A percentile compares a stretch with the other conserved stretches of the same genome.
Conservation (phyloP, 768 basidiomycete genomes). For the Pleurotus ostreatus region DNA sequence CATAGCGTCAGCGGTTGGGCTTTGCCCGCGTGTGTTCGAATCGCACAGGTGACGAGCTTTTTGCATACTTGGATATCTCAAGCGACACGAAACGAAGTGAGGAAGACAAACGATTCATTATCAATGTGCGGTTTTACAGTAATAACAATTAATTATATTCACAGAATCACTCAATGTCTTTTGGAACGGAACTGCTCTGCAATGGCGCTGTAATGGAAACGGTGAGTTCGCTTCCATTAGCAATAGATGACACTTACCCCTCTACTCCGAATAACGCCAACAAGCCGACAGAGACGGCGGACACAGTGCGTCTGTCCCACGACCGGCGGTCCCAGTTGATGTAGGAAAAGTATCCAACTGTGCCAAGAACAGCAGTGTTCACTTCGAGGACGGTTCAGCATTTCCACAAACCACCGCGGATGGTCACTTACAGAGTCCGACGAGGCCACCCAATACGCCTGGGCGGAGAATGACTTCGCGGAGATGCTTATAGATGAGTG, state of each 20-base stretch:
- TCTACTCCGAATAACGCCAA: conserved; percentile 62
- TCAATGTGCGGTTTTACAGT: no score
- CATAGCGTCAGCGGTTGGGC: conserved; percentile 15
- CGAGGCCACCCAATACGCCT: conserved; percentile 59
- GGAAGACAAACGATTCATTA: no score
- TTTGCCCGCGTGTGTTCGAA: conserved; percentile 25
- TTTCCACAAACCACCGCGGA: background rate
- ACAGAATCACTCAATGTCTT: background rate
- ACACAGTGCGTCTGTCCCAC: conserved; percentile 65
- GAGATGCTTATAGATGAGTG: conserved; percentile 46
- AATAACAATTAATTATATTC: no score
- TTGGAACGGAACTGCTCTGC: background rate
- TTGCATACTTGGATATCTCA: background rate
- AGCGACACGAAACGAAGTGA: no score
- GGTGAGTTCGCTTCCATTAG: no score
- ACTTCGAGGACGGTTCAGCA: conserved; percentile 27
- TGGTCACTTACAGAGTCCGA: conserved; percentile 49
- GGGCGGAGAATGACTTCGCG: conserved; percentile 59
- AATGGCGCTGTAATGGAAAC: background rate
- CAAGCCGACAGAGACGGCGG: conserved; percentile 54
- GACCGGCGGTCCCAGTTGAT: conserved; percentile 56
- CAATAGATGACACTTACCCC: conserved; percentile 41
- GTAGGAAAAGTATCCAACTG: conserved; percentile 62
- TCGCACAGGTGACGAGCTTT: conserved; percentile 21
- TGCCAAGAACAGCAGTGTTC: conserved; percentile 60